Conservation (phyloP, 1,284 basidiomycete species). For the Mycena sp. region DNA sequence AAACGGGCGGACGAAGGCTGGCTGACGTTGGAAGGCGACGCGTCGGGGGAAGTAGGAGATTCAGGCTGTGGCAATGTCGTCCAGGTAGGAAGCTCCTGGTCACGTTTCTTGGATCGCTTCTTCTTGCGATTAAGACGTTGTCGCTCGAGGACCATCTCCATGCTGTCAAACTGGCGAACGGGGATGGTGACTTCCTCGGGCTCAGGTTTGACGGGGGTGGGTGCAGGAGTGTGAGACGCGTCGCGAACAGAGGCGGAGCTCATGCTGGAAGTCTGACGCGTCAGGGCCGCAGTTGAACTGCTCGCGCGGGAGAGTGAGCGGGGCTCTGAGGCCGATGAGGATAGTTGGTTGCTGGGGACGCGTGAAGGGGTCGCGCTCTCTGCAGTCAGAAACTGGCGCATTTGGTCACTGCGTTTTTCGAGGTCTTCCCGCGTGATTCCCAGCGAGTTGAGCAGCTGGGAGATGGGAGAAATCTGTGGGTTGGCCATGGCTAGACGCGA, state of each 20-base stretch:
- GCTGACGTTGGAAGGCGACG: slow-evolving; percentile 44
- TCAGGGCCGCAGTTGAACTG: slow-evolving; percentile 46
- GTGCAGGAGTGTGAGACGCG: slow-evolving; percentile 56
- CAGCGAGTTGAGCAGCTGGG: slow-evolving; percentile 68
- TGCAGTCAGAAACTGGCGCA: slow-evolving; percentile 75
- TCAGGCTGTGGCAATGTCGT: slow-evolving; percentile 43
- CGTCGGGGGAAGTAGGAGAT: slow-evolving; percentile 60
- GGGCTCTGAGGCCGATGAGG: slow-evolving; percentile 48
- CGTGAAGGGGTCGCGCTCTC: slow-evolving; percentile 55
- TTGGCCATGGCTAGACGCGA: slow-evolving; percentile 21
- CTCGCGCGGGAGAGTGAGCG: slow-evolving; percentile 47
- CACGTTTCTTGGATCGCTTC: slow-evolving; percentile 51
- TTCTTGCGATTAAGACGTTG: slow-evolving; percentile 66
- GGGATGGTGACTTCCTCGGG: slow-evolving; percentile 57
- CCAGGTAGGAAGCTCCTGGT: slow-evolving; percentile 49
- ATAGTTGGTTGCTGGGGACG: slow-evolving; percentile 48
- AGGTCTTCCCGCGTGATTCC: slow-evolving; percentile 79
- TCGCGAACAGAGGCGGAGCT: slow-evolving; percentile 62
- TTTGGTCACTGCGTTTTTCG: slow-evolving; percentile 69
- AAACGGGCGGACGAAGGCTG: slow-evolving; percentile 43
- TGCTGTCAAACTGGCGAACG: slow-evolving; percentile 68
- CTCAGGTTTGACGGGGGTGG: slow-evolving; percentile 70
- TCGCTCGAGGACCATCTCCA: slow-evolving; percentile 78
- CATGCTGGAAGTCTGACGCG: slow-evolving; percentile 54
- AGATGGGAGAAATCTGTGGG: slow-evolving; percentile 61